Conservation (phyloP, 768 basidiomycete genomes). For the Suillus decipiens region DNA sequence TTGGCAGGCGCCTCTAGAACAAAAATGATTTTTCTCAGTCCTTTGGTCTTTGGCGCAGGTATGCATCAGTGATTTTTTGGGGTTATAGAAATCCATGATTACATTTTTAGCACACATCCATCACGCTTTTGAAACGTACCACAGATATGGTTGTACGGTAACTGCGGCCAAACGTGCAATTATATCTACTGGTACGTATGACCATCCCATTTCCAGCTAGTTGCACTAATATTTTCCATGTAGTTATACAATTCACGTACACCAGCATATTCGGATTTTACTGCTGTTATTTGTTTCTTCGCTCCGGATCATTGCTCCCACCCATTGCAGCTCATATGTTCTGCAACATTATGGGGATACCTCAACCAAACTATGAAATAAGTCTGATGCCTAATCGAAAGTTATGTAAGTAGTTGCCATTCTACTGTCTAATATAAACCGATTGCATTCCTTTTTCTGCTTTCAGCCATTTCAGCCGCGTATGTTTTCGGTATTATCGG, state of each 20-base stretch:
- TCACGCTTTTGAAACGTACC: constrained; percentile 87
- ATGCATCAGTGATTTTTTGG: constrained; percentile 25
- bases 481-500: constrained; percentile 63
- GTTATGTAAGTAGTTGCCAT: constrained; percentile 43
- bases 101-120: constrained; percentile 77
- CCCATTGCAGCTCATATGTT: constrained; percentile 82
- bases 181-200: constrained; percentile 50
- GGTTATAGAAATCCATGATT: not conserved
- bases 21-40: constrained; percentile 77
- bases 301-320: constrained; percentile 80
- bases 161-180: constrained; percentile 66
- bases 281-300: constrained; percentile 81
- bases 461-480: constrained; percentile 50
- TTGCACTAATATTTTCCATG: not conserved
- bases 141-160: constrained; percentile 65
- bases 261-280: constrained; percentile 93
- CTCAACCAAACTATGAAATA: constrained; percentile 62
- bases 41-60: constrained; percentile 90
- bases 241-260: constrained; percentile 87
- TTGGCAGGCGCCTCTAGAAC: constrained; percentile 56
- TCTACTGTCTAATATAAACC: constrained; percentile 11
- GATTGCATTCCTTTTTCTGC: constrained; percentile 15
- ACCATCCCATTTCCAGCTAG: not conserved
- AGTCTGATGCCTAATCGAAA: constrained; percentile 50
- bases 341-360: constrained; percentile 95